These are phyloP conservation scores for Ustilago xerochloae DNA, from an alignment of 1,284 basidiomycete species.

Conservation along the genomic window DNA sequence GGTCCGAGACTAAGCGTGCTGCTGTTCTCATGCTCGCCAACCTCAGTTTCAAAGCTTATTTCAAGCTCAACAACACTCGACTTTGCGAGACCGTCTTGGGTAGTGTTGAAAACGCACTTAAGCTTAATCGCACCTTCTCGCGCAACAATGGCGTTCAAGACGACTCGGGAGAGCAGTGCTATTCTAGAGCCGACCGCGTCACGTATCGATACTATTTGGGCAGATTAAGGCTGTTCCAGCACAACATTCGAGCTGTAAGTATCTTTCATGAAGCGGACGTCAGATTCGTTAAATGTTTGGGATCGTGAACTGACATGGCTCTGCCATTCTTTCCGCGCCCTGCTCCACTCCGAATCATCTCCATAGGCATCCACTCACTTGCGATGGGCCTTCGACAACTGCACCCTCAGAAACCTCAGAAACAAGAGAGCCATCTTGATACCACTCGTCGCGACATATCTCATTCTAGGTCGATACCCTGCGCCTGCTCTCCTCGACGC, in stretches of 20 bases:
- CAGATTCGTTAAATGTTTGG: too few relatives aligned
- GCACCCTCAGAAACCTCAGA: conserved; percentile 49
- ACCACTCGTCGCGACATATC: conserved; percentile 67
- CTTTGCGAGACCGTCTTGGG: conserved; percentile 70
- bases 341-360: background rate
- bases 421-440: conserved; percentile 68
- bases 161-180: conserved; percentile 62
- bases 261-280: too few relatives aligned
- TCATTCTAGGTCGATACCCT: conserved; percentile 69
- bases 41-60: conserved; percentile 66
- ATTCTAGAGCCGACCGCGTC: conserved; percentile 67
- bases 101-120: conserved; percentile 68
- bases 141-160: conserved; percentile 24
- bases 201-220: conserved; percentile 70
- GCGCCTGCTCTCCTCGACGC: conserved; percentile 54
- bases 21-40: conserved; percentile 65
- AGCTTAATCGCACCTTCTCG: conserved; percentile 52
- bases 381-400: conserved; percentile 68
- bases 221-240: conserved; percentile 68
- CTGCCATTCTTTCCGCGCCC: background rate
- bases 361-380: conserved; percentile 66
- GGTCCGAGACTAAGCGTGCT: conserved; percentile 59
- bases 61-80: conserved; percentile 69
- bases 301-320: background rate
- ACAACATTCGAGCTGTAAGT: conserved; percentile 67